Conservation (phyloP, 2,329 filamentous ascomycete species). For the Fusarium odoratissimum region DNA sequence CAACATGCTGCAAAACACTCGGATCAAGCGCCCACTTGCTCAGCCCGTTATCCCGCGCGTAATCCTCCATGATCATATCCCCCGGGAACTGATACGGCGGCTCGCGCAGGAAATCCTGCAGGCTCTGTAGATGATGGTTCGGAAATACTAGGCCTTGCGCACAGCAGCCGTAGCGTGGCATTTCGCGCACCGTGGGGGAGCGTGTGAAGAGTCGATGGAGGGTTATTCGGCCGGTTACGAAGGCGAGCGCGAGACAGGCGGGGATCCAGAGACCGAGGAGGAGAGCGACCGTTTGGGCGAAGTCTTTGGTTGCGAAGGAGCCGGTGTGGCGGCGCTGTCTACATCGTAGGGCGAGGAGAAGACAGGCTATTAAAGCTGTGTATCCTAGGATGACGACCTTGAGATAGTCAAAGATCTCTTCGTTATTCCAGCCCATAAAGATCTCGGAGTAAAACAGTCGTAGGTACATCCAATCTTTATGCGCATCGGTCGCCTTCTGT, state of each 20-base stretch:
- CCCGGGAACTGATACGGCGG: constrained; percentile 51
- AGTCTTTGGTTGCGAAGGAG: constrained; percentile 26
- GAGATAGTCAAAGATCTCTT: constrained; percentile 49
- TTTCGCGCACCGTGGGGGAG: constrained; percentile 47
- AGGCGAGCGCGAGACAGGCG: constrained; percentile 47
- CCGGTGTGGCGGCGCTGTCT: constrained; percentile 18
- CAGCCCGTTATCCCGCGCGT: constrained; percentile 45
- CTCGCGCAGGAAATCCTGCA: constrained; percentile 45
- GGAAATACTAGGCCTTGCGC: constrained; percentile 54
- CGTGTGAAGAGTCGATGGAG: constrained; percentile 41
- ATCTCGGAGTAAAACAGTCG: constrained; percentile 55
- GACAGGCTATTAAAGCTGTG: constrained; percentile 26
- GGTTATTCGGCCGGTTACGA: constrained; percentile 46
- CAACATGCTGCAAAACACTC: constrained; percentile 54
- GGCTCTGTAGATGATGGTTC: constrained; percentile 43
- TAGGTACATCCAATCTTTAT: constrained; percentile 51
- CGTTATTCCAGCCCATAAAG: constrained; percentile 53
- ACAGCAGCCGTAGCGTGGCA: constrained; percentile 54
- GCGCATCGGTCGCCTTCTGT: constrained; percentile 19
- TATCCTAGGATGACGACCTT: constrained; percentile 45
- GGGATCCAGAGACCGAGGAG: constrained; percentile 48
- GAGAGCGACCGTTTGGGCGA: constrained; percentile 43
- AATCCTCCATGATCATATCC: constrained; percentile 52
- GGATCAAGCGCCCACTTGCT: constrained; percentile 53
- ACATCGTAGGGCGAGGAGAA: constrained; percentile 18